Base-by-base conservation (phyloP, 2,329 filamentous ascomycete species). In the Talaromyces albobiverticillius region DNA sequence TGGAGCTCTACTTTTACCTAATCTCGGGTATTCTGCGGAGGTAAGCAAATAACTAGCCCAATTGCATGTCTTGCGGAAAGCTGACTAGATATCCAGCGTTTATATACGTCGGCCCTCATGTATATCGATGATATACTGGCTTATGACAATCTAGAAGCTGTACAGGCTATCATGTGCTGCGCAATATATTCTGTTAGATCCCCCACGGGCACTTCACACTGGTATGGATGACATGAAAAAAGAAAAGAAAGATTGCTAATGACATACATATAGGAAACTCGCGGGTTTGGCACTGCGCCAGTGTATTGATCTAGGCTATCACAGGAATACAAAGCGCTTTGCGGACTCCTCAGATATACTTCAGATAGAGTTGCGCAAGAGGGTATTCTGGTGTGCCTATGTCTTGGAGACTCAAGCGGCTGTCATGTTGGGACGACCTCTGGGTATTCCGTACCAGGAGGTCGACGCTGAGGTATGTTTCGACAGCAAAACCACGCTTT, bases 231-330 rank as follows among this genome's bases (percentile, higher is more conserved):
- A 20, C 2, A n/a, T 7, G 29, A 46, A 8, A 18, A 46, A 22
- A 34, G 18, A n/a, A 16, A 25, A 2, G 14, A 47, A 4, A 18
- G n/a, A 11, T 36, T 36, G 20, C 45, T 36, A 3, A 47, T 36
- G 11, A 47, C 11, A 16, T 34, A 47, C 11, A 16, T 34, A 7
- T 54, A 66, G 66, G 67, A 65, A 63, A 50, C 48, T 68, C 0
- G 62, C 67, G 8, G 66, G 67, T 1, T 40, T 68, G 22, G 67
- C 67, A 10, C 46, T 71, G 1, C 61, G 68, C 7, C 65, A 68
- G 29, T 71, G 67, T 45, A 62, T 68, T 25, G 66, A 71, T 31
- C 56, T 71, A 3, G 67, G 67, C 1, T 67, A 67, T 34, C 68
- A 71, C 55, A 60, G 67, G 0, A 64, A 51, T 46, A 16, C 41